Base-by-base conservation (phyloP, 2,329 filamentous ascomycete species). In the Apiospora malaysiana region DNA sequence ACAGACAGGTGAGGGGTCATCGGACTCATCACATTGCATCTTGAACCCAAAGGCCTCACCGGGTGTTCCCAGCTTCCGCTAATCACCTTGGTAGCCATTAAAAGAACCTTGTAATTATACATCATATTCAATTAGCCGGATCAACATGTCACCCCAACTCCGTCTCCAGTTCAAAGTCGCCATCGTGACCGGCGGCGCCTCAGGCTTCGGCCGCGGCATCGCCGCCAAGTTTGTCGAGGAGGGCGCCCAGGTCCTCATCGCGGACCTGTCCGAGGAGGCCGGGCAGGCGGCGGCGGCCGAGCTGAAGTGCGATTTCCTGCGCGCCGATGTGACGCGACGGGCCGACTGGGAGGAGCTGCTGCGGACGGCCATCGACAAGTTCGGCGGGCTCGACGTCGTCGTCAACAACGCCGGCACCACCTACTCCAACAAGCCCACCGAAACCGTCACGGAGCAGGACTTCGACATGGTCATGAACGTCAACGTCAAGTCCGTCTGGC, bases 381-480 rank as follows among this genome's bases (percentile, higher is more conserved):
- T 82, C 71, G 87, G 87, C 0, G 81, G 83, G 42, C 78, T 91
- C 46, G 89, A 91, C 73, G 83, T 88, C 23, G 82, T 91, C 18
- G 82, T 91, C 69, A 91, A 91, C 79, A 91, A 91, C 74, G 89
- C 89, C 0, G 89, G 89, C 0, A 84, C 84, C 1, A 85, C 85
- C 1, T 91, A 91, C 77, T 74, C 77, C 16, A 91, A 91, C 76
- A 91, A 91, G 82, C 85, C 90, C 0, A 92, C 90, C 0, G 80
- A 86, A 40, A 84, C 90, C 0, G 91, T 93, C 2, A 91, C 89
- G 0, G 89, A 92, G 69, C 83, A 84, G 5, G 91, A 93, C 66
- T 93, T 91, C 72, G 89, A 93, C 74, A 83, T 86, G 65, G 88
- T 91, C 47, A 91, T 93, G 78, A 86, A 86, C 69, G 90, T 93